phyloP scores from a whole-genome alignment of 257 asterid genomes.

The Leptodermis oblonga region DNA sequence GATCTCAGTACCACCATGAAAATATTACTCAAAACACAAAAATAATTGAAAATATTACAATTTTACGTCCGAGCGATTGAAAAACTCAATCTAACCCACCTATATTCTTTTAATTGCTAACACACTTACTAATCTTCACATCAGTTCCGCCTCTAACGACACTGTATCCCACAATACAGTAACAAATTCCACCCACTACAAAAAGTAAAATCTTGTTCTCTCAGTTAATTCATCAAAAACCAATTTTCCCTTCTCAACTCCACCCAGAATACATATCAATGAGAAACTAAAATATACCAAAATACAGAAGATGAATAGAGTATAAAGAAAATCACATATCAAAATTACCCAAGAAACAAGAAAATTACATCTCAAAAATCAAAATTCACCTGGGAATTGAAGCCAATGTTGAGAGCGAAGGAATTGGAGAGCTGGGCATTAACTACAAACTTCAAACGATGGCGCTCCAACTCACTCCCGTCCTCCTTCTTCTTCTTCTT shows the following conservation, averaged over 20 bases:
- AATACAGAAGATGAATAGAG: neutral
- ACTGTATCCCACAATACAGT: no score
- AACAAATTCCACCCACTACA: neutral
- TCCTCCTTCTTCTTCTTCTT: constrained; percentile 40
- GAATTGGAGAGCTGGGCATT: constrained; percentile 62
- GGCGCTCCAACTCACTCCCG: constrained; percentile 37
- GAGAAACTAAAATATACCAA: neutral
- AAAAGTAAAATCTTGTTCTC: neutral
- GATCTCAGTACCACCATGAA: neutral
- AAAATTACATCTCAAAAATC: neutral
- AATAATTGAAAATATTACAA: neutral
- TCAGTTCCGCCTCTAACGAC: neutral
- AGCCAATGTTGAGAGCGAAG: constrained; percentile 57
- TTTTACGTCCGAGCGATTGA: neutral
- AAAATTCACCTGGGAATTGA: constrained; percentile 68
- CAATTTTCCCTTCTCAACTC: neutral
- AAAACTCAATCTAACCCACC: neutral
- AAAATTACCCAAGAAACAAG: neutral
- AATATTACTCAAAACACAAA: neutral
- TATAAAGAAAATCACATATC: neutral
- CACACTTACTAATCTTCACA: no score
- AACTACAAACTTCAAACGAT: constrained; percentile 43
- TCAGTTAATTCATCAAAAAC: constrained; percentile 1
- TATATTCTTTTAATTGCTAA: neutral
- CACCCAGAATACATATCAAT: neutral